Evolutionary conservation across 768 basidiomycete species (phyloP), one percentile per base, ranked within the genome.

Genomic region (Gloeopeniophorella convolvens): DNA sequence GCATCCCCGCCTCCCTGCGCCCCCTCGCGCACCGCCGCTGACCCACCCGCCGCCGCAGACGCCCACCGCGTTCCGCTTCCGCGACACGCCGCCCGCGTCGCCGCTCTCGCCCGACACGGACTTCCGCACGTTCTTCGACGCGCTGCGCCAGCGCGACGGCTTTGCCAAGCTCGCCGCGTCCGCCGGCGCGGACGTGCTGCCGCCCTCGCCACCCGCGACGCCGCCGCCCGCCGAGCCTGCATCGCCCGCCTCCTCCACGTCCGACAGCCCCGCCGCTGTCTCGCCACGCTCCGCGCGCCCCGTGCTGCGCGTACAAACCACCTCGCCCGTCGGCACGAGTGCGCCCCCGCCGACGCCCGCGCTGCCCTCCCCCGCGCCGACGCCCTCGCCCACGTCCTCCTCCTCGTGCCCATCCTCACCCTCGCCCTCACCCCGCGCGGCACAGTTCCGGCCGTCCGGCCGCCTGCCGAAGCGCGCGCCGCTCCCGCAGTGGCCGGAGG

Each of bases 191-290:
- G 23, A 28, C 26, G 21, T 27, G 10, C 16, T 23, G 1, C 32
- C 32, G 20, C 5, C 51, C n/a, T 41, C 50, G 2, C 45, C 44
- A 3, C 45, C 45, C 13, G 7, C n/a, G 4, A 63, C 59, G 34
- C 64, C 66, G 20, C 64, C 57, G 16, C 51, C 55, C 15, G 46
- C 45, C 16, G 62, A 60, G 35, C 64, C 64, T 18, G 48, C 63
- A 28, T 35, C 52, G 18, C 48, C 44, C 55, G 60, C 62, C 40
- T 52, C 59, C 49, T 51, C 48, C 8, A 58, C 23, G 27, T 63
- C 63, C 24, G 42, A 33, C 33, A 27, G 27, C 12, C 65, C 65
- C n/a, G 16, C 37, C 37, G 12, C 20, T 11, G 23, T 21, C 13
- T 42, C 54, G 5, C 50, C 37, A 9, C 41, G 44, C 27, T 49